phyloP scores from a whole-genome alignment of 129 eudicot genomes.

The Sambucus nigra region DNA sequence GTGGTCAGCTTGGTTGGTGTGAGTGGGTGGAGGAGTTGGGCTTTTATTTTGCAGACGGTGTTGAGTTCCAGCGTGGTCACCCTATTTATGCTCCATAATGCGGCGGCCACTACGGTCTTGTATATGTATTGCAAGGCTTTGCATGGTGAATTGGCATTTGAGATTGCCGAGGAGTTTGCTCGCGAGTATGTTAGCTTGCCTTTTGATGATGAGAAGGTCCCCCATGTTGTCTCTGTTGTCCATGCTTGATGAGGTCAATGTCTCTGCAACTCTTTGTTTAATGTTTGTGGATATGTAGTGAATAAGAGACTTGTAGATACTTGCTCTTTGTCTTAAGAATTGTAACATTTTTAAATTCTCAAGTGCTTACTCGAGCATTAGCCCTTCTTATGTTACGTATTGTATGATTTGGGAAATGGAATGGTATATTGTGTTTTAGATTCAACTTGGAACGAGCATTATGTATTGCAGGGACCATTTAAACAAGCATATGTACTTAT shows the following conservation, averaged over 20 bases:
- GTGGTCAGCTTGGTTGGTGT: conserved; percentile 7
- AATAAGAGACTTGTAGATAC: not conserved
- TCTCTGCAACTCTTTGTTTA: not conserved
- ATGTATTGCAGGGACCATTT: not conserved
- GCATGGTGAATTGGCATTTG: conserved; percentile 71
- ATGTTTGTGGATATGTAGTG: not conserved
- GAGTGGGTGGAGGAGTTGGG: conserved; percentile 44
- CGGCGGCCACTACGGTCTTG: conserved; percentile 46
- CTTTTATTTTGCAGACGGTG: conserved; percentile 44
- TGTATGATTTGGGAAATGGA: too few species aligned
- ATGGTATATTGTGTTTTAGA: not conserved
- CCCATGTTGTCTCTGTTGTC: conserved; percentile 58
- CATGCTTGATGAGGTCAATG: conserved; percentile 6
- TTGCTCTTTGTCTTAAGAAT: not conserved
- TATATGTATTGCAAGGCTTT: conserved; percentile 91
- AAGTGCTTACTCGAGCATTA: not conserved
- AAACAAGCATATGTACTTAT: not conserved
- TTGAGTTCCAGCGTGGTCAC: conserved; percentile 45
- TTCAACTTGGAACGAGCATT: too few species aligned
- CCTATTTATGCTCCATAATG: conserved; percentile 44
- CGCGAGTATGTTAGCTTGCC: conserved; percentile 69
- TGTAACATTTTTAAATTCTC: not conserved
- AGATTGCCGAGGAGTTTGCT: conserved; percentile 78
- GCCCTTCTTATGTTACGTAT: not conserved
- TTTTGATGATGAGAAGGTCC: conserved; percentile 75